These are phyloP conservation scores for Venustampulla echinocandica DNA, from an alignment of 495 filamentous ascomycete species.

Conservation along the genomic window DNA sequence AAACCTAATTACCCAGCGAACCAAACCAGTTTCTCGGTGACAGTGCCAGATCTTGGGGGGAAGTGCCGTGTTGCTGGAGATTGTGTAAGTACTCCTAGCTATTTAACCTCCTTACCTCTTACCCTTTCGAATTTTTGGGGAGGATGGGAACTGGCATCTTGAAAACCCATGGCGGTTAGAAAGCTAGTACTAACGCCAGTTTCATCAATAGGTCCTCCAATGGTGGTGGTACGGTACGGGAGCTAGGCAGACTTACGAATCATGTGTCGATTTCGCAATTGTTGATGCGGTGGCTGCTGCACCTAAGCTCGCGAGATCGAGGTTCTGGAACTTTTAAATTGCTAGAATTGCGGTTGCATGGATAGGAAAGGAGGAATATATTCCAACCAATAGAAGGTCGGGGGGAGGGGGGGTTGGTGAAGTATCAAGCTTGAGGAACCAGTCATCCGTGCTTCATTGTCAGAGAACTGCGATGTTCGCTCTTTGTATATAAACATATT, in stretches of 20 bases:
- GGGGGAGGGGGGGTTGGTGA: too few species aligned
- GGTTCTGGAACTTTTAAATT: background rate
- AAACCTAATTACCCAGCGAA: slow-evolving; percentile 40
- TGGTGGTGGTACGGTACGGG: slow-evolving; percentile 61
- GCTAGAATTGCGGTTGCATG: background rate
- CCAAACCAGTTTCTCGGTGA: slow-evolving; percentile 57
- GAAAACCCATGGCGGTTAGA: background rate
- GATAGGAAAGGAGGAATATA: too few species aligned
- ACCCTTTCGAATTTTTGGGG: background rate
- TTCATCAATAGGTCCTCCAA: slow-evolving; percentile 43
- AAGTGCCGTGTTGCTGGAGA: slow-evolving; percentile 51
- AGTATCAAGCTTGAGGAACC: too few species aligned
- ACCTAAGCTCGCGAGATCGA: background rate
- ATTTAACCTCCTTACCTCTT: background rate
- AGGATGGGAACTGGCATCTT: too few species aligned
- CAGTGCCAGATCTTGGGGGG: slow-evolving; percentile 50
- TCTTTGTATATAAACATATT: too few species aligned
- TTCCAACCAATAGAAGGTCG: too few species aligned
- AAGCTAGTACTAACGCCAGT: background rate
- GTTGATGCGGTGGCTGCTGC: slow-evolving; percentile 1
- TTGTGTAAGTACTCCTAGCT: slow-evolving; percentile 34
- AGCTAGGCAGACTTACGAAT: slow-evolving; percentile 65
- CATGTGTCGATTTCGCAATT: slow-evolving; percentile 61
- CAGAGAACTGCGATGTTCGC: too few species aligned
- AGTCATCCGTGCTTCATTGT: too few species aligned